Evolutionary conservation across 495 filamentous ascomycete species (phyloP).

Genomic region (Talaromyces wortmannii): DNA sequence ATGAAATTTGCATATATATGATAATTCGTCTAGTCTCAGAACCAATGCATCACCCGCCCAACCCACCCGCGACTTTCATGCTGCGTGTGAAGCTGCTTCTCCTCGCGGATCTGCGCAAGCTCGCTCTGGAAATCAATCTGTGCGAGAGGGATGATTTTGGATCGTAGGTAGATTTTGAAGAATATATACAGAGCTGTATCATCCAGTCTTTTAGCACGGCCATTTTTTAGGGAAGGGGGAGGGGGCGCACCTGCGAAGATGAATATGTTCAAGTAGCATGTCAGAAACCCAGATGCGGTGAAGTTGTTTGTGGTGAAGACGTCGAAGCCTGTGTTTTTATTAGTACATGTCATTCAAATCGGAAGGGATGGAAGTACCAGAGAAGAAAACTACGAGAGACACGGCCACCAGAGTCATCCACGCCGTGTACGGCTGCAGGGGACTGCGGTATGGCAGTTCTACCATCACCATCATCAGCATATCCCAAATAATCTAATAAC

Average conservation of each 20-base stretch:
- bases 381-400: constrained; percentile 56
- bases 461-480: background rate
- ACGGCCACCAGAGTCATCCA: constrained; percentile 58
- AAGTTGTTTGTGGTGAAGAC: constrained; percentile 26
- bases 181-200: constrained; percentile 29
- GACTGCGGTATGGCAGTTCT: constrained; percentile 16
- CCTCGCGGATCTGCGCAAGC: background rate
- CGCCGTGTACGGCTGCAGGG: constrained; percentile 50
- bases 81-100: background rate
- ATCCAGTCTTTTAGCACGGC: too few relatives aligned
- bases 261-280: constrained; percentile 55
- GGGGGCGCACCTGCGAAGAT: constrained; percentile 43
- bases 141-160: constrained; percentile 7
- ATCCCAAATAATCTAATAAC: background rate
- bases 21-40: too few relatives aligned
- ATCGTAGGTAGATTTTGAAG: constrained; percentile 47
- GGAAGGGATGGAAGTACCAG: constrained; percentile 62
- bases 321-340: background rate
- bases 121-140: constrained; percentile 1
- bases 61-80: too few relatives aligned
- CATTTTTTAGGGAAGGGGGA: background rate
- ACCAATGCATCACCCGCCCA: too few relatives aligned
- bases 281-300: constrained; percentile 49
- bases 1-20: too few relatives aligned
- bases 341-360: background rate